phyloP scores from a whole-genome alignment of 2,329 filamentous ascomycete species.

The Hysterium pulicare region DNA sequence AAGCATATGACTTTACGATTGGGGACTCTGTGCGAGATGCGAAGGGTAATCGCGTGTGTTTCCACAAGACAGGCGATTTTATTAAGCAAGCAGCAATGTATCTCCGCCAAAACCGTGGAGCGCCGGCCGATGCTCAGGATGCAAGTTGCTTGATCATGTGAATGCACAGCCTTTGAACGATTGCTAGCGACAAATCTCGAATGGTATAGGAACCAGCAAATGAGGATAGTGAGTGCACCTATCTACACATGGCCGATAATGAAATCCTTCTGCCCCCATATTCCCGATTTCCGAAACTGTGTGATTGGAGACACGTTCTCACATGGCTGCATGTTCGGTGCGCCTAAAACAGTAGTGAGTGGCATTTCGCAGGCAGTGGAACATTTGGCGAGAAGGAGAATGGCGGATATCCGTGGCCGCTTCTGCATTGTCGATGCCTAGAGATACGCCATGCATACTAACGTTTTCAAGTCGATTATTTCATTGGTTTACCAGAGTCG shows the following conservation, averaged over 20 bases:
- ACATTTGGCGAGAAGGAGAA: too few species aligned
- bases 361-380: too few species aligned
- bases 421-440: background rate
- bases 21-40: constrained; percentile 31
- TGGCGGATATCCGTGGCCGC: background rate
- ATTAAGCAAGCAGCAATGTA: constrained; percentile 31
- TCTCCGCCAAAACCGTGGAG: constrained; percentile 22
- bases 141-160: constrained; percentile 21
- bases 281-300: background rate
- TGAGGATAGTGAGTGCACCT: too few species aligned
- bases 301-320: constrained; percentile 4
- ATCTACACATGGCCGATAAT: too few species aligned
- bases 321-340: background rate
- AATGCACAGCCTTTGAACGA: too few species aligned
- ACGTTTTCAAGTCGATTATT: too few species aligned
- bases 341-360: background rate
- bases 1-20: constrained; percentile 29
- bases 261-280: too few species aligned
- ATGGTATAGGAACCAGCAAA: too few species aligned
- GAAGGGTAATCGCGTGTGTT: constrained; percentile 33
- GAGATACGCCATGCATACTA: too few species aligned
- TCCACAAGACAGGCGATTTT: constrained; percentile 35
- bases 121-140: constrained; percentile 8
- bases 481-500: too few species aligned
- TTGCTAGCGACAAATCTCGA: too few species aligned